Evolutionary conservation across 2,329 filamentous ascomycete genomes (phyloP).

Genomic region (Diaporthe citrichinensis): DNA sequence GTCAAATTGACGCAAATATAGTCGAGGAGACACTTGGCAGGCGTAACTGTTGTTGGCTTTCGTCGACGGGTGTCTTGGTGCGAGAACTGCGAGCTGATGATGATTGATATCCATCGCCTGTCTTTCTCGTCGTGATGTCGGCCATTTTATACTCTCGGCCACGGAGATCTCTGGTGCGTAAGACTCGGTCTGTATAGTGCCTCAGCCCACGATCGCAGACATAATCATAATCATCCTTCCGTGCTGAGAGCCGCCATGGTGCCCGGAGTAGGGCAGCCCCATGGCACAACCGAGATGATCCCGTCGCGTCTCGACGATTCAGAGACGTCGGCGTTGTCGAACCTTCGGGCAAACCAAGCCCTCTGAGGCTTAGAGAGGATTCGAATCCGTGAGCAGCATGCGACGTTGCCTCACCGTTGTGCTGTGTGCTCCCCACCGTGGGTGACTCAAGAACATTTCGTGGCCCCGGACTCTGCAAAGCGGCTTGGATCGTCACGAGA

Average conservation of each 20-base stretch:
- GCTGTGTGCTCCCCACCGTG: constrained; percentile 6
- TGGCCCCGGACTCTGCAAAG: constrained; percentile 16
- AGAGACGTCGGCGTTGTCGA: constrained; percentile 18
- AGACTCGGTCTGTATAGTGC: not conserved
- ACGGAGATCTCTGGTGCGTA: not conserved
- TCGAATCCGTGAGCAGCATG: constrained; percentile 14
- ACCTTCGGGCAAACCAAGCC: constrained; percentile 25
- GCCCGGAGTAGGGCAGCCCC: constrained; percentile 9
- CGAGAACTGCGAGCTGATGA: not conserved
- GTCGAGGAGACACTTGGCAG: not conserved
- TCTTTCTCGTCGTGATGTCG: not conserved
- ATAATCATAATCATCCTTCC: constrained; percentile 2
- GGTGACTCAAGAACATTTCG: constrained; percentile 20
- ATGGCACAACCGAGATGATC: constrained; percentile 24
- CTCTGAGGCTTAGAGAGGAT: constrained; percentile 9
- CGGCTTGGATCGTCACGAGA: constrained; percentile 25
- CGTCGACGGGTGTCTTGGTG: not conserved
- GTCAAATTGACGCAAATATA: too few species aligned
- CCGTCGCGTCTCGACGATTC: constrained; percentile 15
- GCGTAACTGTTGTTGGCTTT: not conserved
- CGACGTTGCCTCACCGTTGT: constrained; percentile 23
- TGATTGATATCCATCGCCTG: not conserved
- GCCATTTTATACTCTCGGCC: constrained; percentile 6
- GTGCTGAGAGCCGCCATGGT: not conserved
- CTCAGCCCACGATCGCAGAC: constrained; percentile 21